These are phyloP conservation scores for Haematococcus sp. DNA, from an alignment of 139 green algal species.

Conservation along the genomic window DNA sequence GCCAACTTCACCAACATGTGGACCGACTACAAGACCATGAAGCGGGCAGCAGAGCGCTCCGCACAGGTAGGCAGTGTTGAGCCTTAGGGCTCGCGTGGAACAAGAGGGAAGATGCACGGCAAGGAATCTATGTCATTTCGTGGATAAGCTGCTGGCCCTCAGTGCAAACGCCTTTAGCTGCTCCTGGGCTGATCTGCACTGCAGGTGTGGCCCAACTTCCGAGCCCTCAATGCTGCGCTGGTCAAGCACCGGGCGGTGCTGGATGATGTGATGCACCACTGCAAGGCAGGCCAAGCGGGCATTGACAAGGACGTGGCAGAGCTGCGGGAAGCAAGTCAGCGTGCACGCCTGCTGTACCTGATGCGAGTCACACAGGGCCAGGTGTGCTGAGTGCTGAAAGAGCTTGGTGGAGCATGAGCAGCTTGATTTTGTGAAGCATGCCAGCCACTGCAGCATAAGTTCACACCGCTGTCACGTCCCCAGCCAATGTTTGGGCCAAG, in stretches of 20 bases:
- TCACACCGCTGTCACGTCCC: too few species aligned
- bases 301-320: neutral
- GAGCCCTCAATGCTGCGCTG: neutral
- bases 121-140: too few species aligned
- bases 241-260: neutral
- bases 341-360: conserved; percentile 3
- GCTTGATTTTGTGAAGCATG: too few species aligned
- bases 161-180: too few species aligned
- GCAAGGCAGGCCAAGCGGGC: neutral
- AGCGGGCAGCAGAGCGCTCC: conserved; percentile 2
- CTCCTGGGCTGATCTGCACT: too few species aligned
- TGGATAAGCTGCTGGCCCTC: too few species aligned
- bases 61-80: neutral
- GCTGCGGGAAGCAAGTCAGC: neutral
- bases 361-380: neutral
- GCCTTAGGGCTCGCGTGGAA: neutral
- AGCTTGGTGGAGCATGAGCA: too few species aligned
- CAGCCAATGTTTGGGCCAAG: too few species aligned
- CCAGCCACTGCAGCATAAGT: too few species aligned
- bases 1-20: conserved; percentile 40
- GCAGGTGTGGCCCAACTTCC: conserved; percentile 9
- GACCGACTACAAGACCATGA: conserved; percentile 18
- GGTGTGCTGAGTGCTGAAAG: too few species aligned
- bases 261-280: neutral
- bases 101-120: too few species aligned